phyloP scores from a whole-genome alignment of 1,284 basidiomycete genomes.

The Pterulicium gracile region DNA sequence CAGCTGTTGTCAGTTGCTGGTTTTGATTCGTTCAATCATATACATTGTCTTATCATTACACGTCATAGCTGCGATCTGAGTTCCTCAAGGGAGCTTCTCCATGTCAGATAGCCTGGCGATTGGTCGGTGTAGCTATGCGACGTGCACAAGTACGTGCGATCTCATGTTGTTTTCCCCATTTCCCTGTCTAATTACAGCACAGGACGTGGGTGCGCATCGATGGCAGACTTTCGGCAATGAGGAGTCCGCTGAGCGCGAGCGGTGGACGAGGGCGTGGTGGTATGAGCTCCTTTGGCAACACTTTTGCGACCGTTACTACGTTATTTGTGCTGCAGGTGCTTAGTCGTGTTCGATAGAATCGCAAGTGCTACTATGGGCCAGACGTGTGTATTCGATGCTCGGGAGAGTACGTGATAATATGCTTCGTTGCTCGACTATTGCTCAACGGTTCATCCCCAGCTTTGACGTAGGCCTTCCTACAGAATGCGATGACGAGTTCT shows the following conservation, averaged over 20 bases:
- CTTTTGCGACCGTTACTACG: background rate
- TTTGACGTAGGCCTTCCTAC: conserved; percentile 40
- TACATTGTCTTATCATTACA: too few species aligned
- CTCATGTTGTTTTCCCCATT: background rate
- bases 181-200: background rate
- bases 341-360: background rate
- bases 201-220: background rate
- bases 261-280: background rate
- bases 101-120: conserved; percentile 33
- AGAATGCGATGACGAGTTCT: conserved; percentile 39
- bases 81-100: conserved; percentile 27
- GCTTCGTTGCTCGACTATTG: too few species aligned
- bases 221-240: background rate
- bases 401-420: too few species aligned
- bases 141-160: background rate
- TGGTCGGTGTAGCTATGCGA: background rate
- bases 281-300: conserved; percentile 11
- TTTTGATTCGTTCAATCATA: too few species aligned
- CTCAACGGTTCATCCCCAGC: too few species aligned
- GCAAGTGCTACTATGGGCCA: background rate
- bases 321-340: background rate
- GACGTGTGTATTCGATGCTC: too few species aligned
- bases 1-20: too few species aligned
- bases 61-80: too few species aligned
- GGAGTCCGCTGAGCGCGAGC: background rate